Evolutionary conservation across 2,329 filamentous ascomycete species (phyloP), one percentile per base, ranked within the genome.

Genomic region (Cytospora leucostoma): DNA sequence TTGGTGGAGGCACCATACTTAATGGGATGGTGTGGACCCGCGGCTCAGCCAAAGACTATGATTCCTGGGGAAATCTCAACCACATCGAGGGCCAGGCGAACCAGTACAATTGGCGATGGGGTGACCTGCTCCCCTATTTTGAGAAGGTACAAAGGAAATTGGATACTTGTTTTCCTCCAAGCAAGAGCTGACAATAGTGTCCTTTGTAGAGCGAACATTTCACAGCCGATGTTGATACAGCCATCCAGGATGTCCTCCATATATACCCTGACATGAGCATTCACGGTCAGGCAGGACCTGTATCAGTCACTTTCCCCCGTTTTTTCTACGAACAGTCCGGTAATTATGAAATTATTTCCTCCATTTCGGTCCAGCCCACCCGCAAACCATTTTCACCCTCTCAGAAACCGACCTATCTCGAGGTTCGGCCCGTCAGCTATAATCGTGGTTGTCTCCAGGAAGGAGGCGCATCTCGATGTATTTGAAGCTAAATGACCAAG

Each of bases 71-170:
- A 60, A 71, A 72, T 3, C 69, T 81, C 5, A 78, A 77, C 0
- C 78, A 78, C 53, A 69, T 72, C 0, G 75, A 74, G 17, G 47
- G 34, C 12, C 33, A 35, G 49, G 13, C 32, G 17, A 58, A 40
- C 8, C 13, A 19, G 12, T 56, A 65, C 2, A 63, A 68, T 6
- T 80, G 78, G 79, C 74, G 75, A 19, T 80, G 77, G 76, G 66
- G 76, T 1, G 73, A 72, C 27, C 69, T 85, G 12, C 69, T 80
- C 1, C 80, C 78, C 0, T 84, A 84, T 66, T 80, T 84, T 67
- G 73, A 74, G 34, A 83, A 83, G 73, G 79, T 78, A 37, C 57
- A 35, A 40, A 21, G n/a, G 13, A n/a, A 4, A 3, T 3, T 6
- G 17, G 0, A n/a, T 49, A 1, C 7, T 12, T 7, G 6, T 4